These are phyloP conservation scores for Dactylellina parvicollis DNA, from an alignment of 2,329 filamentous ascomycete species.

Conservation along the genomic window DNA sequence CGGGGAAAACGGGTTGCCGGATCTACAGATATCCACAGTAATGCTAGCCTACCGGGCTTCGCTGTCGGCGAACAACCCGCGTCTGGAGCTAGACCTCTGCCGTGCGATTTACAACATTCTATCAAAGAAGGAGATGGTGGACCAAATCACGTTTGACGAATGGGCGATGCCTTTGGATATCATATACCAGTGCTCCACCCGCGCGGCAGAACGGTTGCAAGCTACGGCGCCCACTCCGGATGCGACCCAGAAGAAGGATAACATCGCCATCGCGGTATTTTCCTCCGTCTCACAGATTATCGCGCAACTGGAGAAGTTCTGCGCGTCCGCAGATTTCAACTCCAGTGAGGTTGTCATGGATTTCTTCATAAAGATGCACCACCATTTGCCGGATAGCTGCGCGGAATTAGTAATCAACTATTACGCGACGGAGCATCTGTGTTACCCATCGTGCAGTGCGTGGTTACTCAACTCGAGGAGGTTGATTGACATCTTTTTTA, in stretches of 20 bases:
- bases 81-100: constrained; percentile 59
- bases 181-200: constrained; percentile 57
- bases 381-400: constrained; percentile 72
- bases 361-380: constrained; percentile 72
- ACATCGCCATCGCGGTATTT: constrained; percentile 46
- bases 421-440: constrained; percentile 74
- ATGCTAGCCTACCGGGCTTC: constrained; percentile 58
- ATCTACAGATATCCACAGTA: constrained; percentile 58
- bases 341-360: constrained; percentile 74
- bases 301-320: constrained; percentile 63
- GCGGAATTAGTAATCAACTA: constrained; percentile 73
- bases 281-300: constrained; percentile 65
- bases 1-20: constrained; percentile 61
- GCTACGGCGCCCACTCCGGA: constrained; percentile 52
- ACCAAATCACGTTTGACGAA: constrained; percentile 57
- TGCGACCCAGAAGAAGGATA: constrained; percentile 45
- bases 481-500: constrained; percentile 72
- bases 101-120: constrained; percentile 58
- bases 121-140: constrained; percentile 56
- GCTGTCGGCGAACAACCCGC: constrained; percentile 57
- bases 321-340: constrained; percentile 65
- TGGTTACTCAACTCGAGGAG: constrained; percentile 74
- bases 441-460: constrained; percentile 74
- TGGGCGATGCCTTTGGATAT: constrained; percentile 58
- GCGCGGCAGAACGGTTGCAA: constrained; percentile 52